Evolutionary conservation across 768 basidiomycete genomes (phyloP).

Genomic region (Suillus lakei): DNA sequence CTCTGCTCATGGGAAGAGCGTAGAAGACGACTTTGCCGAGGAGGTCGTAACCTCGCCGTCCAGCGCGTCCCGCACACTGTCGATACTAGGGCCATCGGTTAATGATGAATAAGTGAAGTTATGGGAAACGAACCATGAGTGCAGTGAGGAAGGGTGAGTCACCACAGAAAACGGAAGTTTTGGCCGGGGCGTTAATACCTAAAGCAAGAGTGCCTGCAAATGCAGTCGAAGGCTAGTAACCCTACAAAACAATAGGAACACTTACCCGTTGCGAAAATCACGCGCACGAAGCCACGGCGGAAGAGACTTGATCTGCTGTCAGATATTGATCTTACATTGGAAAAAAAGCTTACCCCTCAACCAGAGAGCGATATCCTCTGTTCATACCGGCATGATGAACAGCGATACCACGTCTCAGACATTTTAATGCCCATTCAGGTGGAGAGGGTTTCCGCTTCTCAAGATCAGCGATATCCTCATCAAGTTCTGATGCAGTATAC

Average conservation of each 20-base stretch:
- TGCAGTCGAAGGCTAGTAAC: slow-evolving; percentile 7
- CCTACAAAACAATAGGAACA: neutral
- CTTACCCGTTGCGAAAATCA: slow-evolving; percentile 68
- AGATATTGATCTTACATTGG: slow-evolving; percentile 7
- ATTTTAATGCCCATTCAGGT: slow-evolving; percentile 49
- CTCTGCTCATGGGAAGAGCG: slow-evolving; percentile 64
- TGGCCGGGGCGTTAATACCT: slow-evolving; percentile 77
- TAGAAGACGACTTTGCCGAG: slow-evolving; percentile 77
- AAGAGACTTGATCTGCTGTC: slow-evolving; percentile 49
- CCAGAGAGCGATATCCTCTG: slow-evolving; percentile 57
- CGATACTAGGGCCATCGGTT: slow-evolving; percentile 52
- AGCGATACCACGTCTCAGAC: slow-evolving; percentile 63
- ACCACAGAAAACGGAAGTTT: slow-evolving; percentile 65
- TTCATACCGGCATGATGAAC: slow-evolving; percentile 77
- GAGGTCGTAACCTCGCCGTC: slow-evolving; percentile 71
- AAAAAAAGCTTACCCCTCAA: slow-evolving; percentile 51
- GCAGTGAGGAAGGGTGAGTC: slow-evolving; percentile 66
- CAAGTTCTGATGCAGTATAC: slow-evolving; percentile 52
- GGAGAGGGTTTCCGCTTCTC: slow-evolving; percentile 33
- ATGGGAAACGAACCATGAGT: slow-evolving; percentile 50
- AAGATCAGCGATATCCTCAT: slow-evolving; percentile 50
- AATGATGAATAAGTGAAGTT: neutral
- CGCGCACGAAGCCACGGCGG: slow-evolving; percentile 62
- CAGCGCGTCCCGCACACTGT: slow-evolving; percentile 76
- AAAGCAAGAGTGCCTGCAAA: slow-evolving; percentile 64